phyloP scores from a whole-genome alignment of 1,139 yeast species.

The Diutina rugosa region DNA sequence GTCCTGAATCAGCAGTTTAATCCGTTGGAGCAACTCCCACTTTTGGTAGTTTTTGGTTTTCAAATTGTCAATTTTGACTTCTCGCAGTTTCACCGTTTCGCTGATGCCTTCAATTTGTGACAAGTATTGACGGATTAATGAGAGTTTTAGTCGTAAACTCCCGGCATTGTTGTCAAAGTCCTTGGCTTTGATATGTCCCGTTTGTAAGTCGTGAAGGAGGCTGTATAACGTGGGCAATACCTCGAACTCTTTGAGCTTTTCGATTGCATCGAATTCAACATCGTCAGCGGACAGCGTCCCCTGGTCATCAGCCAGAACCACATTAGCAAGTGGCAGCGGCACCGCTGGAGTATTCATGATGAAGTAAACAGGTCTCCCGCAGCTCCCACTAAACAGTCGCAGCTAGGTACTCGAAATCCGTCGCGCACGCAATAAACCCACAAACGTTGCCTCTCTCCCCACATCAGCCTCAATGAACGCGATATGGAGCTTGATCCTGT shows the following conservation, averaged over 20 bases:
- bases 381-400: not conserved
- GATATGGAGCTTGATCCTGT: constrained; percentile 15
- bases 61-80: constrained; percentile 15
- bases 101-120: constrained; percentile 27
- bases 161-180: constrained; percentile 35
- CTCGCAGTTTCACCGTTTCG: constrained; percentile 20
- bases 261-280: constrained; percentile 10
- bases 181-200: constrained; percentile 25
- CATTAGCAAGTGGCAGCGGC: not conserved
- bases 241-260: constrained; percentile 18
- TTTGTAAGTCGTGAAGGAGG: constrained; percentile 21
- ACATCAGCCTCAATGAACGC: not conserved
- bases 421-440: not conserved
- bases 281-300: constrained; percentile 2
- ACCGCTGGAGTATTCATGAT: constrained; percentile 1
- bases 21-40: constrained; percentile 12
- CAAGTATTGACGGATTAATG: constrained; percentile 17
- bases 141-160: constrained; percentile 23
- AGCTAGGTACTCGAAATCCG: not conserved
- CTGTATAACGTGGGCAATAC: constrained; percentile 27
- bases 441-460: not conserved
- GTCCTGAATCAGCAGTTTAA: constrained; percentile 7
- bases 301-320: constrained; percentile 5
- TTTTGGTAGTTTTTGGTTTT: constrained; percentile 14
- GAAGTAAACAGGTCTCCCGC: not conserved